Evolutionary conservation across 2,329 filamentous ascomycete genomes (phyloP).

Genomic region (Endothia cerciana): DNA sequence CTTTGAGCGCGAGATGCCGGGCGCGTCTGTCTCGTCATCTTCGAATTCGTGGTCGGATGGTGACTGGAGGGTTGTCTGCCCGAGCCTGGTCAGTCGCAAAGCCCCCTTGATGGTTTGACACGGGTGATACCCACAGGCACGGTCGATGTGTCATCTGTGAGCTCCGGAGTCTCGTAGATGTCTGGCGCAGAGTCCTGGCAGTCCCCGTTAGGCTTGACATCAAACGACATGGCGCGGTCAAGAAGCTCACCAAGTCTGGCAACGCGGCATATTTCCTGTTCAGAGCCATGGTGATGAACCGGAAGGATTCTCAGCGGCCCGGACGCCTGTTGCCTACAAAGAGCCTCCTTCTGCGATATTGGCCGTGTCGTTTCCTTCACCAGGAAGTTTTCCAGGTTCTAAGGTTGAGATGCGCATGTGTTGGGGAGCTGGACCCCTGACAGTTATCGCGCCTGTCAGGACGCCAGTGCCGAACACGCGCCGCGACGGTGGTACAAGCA

Average conservation of each 20-base stretch:
- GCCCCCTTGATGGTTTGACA: neutral
- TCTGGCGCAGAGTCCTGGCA: slow-evolving; percentile 85
- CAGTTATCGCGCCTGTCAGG: slow-evolving; percentile 6
- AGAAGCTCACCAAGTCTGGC: slow-evolving; percentile 69
- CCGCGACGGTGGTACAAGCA: neutral
- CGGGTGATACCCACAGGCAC: slow-evolving; percentile 63
- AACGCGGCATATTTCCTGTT: slow-evolving; percentile 82
- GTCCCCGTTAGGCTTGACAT: slow-evolving; percentile 31
- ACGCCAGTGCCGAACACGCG: neutral
- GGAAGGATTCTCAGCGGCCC: neutral
- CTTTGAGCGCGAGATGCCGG: slow-evolving; percentile 75
- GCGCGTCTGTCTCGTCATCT: slow-evolving; percentile 62
- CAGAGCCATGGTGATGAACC: slow-evolving; percentile 61
- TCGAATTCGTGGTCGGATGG: slow-evolving; percentile 66
- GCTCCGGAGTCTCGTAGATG: slow-evolving; percentile 93
- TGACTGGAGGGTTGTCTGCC: slow-evolving; percentile 61
- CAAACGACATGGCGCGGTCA: slow-evolving; percentile 1
- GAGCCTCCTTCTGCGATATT: neutral
- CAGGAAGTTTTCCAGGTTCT: neutral
- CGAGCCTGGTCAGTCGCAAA: slow-evolving; percentile 4
- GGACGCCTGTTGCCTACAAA: neutral
- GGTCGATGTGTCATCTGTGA: slow-evolving; percentile 88
- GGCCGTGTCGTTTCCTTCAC: neutral
- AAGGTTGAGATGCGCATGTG: neutral
- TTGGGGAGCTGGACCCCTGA: slow-evolving; percentile 1